A percentile compares a stretch with the other conserved stretches of the same genome.
These are phyloP conservation scores for Blastomyces parvus DNA, from an alignment of 2,329 filamentous ascomycete species.

Conservation along the genomic window DNA sequence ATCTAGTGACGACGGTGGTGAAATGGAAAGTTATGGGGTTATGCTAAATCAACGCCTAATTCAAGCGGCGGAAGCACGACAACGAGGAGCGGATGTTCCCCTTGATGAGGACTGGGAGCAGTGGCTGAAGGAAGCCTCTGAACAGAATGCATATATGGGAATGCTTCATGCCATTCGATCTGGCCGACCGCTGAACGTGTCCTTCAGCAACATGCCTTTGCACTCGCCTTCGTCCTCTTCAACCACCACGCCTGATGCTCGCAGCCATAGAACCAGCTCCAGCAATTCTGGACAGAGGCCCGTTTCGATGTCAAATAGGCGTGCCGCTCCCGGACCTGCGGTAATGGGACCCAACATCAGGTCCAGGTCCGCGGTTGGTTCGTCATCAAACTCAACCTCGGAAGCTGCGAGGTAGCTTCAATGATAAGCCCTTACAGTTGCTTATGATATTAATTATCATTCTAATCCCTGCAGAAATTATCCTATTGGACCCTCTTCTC, in stretches of 20 bases:
- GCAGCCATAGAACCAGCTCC: neutral
- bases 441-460: neutral
- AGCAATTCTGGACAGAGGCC: neutral
- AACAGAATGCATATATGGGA: constrained; percentile 39
- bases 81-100: constrained; percentile 38
- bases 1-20: constrained; percentile 38
- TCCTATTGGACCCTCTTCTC: neutral
- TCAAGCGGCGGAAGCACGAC: constrained; percentile 44
- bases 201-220: constrained; percentile 8
- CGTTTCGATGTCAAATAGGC: neutral
- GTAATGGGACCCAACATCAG: neutral
- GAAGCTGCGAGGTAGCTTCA: neutral
- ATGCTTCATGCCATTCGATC: constrained; percentile 33
- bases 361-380: neutral
- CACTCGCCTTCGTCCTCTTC: constrained; percentile 13
- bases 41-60: constrained; percentile 44
- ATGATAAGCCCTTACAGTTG: neutral
- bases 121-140: constrained; percentile 48
- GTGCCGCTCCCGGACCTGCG: neutral
- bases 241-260: neutral
- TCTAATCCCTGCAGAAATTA: neutral
- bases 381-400: neutral
- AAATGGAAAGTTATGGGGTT: constrained; percentile 44
- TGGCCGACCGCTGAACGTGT: constrained; percentile 26
- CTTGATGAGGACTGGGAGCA: constrained; percentile 46